Evolutionary conservation across 768 basidiomycete species (phyloP).

Genomic region (Mrakia gelida): DNA sequence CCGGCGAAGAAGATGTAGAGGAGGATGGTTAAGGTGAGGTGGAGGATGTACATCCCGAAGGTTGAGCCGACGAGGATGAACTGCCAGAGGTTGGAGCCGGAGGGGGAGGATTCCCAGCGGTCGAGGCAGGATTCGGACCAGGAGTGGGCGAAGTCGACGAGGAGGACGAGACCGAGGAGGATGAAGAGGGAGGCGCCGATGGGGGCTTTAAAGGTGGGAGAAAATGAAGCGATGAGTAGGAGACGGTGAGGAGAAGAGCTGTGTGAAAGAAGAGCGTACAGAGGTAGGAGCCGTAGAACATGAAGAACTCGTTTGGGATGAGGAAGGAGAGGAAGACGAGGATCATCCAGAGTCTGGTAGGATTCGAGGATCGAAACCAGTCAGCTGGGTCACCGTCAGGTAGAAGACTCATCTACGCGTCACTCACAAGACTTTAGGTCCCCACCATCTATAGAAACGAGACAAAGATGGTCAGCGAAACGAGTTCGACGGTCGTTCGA

Average conservation of each 20-base stretch:
- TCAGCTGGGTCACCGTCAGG: neutral
- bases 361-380: neutral
- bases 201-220: conserved; percentile 49
- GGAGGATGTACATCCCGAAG: conserved; percentile 74
- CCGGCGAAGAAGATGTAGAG: conserved; percentile 89
- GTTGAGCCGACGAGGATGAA: conserved; percentile 93
- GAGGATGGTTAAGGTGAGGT: conserved; percentile 78
- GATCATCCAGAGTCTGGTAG: conserved; percentile 58
- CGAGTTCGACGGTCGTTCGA: neutral
- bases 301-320: conserved; percentile 96
- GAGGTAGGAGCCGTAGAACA: conserved; percentile 91
- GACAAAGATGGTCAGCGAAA: neutral
- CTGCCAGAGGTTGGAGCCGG: conserved; percentile 85
- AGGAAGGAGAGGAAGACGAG: conserved; percentile 80
- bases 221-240: neutral
- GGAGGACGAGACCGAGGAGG: conserved; percentile 89
- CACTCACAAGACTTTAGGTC: conserved; percentile 59
- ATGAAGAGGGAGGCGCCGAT: conserved; percentile 94
- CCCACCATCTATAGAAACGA: conserved; percentile 76
- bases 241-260: neutral
- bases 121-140: conserved; percentile 97
- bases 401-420: too few relatives aligned
- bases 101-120: conserved; percentile 82
- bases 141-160: conserved; percentile 97
- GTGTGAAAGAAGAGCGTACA: conserved; percentile 34